Percentiles rank a stretch among this genome's conserved stretches.
These are phyloP conservation scores for Saturnispora kantuleensis DNA, from an alignment of 805 yeast species.

Conservation along the genomic window DNA sequence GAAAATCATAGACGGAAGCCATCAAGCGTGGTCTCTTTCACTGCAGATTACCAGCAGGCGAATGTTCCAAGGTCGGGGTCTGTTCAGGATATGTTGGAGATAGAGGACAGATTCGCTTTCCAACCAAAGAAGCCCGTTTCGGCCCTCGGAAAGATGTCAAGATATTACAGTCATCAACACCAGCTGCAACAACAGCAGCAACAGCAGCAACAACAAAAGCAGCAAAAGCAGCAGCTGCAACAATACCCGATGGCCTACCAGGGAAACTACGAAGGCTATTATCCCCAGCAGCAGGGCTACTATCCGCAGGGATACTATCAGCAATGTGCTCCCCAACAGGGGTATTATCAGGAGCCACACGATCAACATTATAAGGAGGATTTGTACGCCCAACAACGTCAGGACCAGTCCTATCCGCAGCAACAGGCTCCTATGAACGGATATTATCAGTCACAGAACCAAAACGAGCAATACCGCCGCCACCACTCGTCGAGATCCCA, in stretches of 20 bases:
- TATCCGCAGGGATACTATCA: neutral
- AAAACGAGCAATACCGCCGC: neutral
- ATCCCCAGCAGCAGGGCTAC: neutral
- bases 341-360: neutral
- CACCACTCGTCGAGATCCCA: slow-evolving; percentile 1
- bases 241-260: neutral
- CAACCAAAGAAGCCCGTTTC: slow-evolving; percentile 21
- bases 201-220: slow-evolving; percentile 1
- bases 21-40: neutral
- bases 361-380: slow-evolving; percentile 9
- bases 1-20: neutral
- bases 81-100: slow-evolving; percentile 12
- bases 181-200: slow-evolving; percentile 3
- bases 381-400: slow-evolving; percentile 2
- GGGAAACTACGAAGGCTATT: neutral
- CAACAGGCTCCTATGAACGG: neutral
- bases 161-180: slow-evolving; percentile 1
- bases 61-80: slow-evolving; percentile 10
- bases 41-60: neutral
- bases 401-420: neutral
- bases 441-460: neutral
- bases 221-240: neutral
- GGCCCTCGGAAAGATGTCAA: slow-evolving; percentile 6
- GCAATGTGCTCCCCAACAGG: neutral
- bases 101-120: slow-evolving; percentile 33